phyloP scores from a whole-genome alignment of 2,329 filamentous ascomycete genomes.

The Fusarium citri region DNA sequence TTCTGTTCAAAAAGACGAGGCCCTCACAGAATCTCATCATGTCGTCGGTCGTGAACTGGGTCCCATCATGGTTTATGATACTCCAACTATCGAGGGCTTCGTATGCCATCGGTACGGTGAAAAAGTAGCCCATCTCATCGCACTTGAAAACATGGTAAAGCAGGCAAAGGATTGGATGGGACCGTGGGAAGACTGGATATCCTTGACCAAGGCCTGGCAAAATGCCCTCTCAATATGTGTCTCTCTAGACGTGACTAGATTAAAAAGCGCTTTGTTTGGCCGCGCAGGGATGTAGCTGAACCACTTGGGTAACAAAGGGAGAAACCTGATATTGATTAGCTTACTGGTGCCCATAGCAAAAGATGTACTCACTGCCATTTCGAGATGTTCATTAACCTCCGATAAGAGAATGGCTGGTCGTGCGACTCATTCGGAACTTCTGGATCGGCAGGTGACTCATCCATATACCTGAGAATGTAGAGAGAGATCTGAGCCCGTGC shows the following conservation, averaged over 20 bases:
- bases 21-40: too few species aligned
- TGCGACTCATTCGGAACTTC: neutral
- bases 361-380: neutral
- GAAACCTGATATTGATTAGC: neutral
- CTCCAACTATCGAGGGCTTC: slow-evolving; percentile 1
- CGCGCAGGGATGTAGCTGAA: neutral
- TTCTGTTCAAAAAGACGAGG: neutral
- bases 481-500: too few species aligned
- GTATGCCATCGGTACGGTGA: neutral
- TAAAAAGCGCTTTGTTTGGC: neutral
- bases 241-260: too few species aligned
- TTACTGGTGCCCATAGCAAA: rapidly evolving
- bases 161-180: neutral
- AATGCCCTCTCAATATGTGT: too few species aligned
- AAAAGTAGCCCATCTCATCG: neutral
- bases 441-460: neutral
- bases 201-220: too few species aligned
- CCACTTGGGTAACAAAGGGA: neutral
- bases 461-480: neutral
- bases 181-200: neutral
- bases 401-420: neutral
- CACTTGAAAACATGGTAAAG: neutral
- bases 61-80: neutral
- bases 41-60: rapidly evolving
- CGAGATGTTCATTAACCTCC: neutral